Percentiles rank a stretch among this genome's conserved stretches.
Conservation (phyloP, 1,284 basidiomycete genomes). For the Gomphus sp. region DNA sequence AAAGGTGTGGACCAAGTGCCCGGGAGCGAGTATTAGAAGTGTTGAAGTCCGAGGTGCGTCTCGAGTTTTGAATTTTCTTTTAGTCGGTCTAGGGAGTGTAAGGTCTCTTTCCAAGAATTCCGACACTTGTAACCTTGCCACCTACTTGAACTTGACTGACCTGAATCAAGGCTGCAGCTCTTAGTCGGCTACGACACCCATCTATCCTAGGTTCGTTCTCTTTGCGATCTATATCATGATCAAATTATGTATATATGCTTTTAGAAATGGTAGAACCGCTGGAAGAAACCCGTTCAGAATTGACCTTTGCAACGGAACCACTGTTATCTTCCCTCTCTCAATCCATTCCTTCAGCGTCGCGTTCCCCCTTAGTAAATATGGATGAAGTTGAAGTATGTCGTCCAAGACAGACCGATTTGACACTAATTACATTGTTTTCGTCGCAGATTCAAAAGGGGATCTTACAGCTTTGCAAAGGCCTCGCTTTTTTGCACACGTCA, state of each 20-base stretch:
- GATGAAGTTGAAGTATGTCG: slow-evolving; percentile 82
- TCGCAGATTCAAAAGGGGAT: slow-evolving; percentile 94
- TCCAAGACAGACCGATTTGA: background rate
- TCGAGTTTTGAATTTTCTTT: slow-evolving; percentile 9
- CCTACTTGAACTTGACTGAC: background rate
- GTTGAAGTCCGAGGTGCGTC: slow-evolving; percentile 77
- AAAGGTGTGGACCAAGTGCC: slow-evolving; percentile 49
- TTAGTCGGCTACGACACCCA: slow-evolving; percentile 85
- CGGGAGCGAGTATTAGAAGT: slow-evolving; percentile 74
- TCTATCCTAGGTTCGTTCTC: slow-evolving; percentile 69
- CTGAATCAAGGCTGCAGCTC: slow-evolving; percentile 61
- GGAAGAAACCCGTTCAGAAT: slow-evolving; percentile 83
- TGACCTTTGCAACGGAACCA: slow-evolving; percentile 91
- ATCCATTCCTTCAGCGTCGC: slow-evolving; percentile 57
- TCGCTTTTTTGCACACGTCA: slow-evolving; percentile 88
- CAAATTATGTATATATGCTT: background rate
- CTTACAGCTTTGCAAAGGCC: slow-evolving; percentile 86
- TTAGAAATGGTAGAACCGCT: slow-evolving; percentile 96
- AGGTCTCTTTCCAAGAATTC: background rate
- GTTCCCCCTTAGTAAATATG: slow-evolving; percentile 56
- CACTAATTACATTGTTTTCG: background rate
- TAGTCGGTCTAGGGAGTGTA: background rate
- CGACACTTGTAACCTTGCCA: background rate
- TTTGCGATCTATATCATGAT: background rate
- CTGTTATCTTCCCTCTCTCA: slow-evolving; percentile 71